Evolutionary conservation across 345 rosid genomes (phyloP).

Genomic region (Gossypium turneri): DNA sequence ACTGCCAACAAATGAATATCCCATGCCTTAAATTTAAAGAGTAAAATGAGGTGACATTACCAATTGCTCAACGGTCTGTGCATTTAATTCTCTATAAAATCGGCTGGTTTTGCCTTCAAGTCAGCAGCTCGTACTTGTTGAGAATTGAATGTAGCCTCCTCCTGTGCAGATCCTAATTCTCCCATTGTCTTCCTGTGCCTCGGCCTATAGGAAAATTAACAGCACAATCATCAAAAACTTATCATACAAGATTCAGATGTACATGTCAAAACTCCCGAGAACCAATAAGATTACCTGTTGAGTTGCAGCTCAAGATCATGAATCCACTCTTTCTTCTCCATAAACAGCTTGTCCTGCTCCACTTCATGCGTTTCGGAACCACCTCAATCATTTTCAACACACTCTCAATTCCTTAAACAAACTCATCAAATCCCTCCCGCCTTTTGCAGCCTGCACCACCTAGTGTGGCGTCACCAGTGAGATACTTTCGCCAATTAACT

Average conservation of each 20-base stretch:
- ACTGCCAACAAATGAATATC: background rate
- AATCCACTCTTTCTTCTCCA: constrained; percentile 79
- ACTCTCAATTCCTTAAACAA: constrained; percentile 80
- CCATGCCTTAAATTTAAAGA: background rate
- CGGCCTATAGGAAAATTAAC: constrained; percentile 50
- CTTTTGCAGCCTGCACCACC: constrained; percentile 83
- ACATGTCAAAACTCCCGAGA: background rate
- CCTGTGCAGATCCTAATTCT: constrained; percentile 53
- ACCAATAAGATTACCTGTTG: constrained; percentile 48
- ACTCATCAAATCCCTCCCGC: constrained; percentile 81
- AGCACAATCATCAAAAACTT: constrained; percentile 3
- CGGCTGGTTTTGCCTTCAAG: constrained; percentile 97
- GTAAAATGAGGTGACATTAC: constrained; percentile 30
- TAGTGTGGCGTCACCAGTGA: background rate
- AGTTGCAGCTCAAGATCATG: constrained; percentile 80
- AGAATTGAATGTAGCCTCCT: constrained; percentile 39
- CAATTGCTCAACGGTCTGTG: constrained; percentile 84
- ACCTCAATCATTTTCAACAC: constrained; percentile 80
- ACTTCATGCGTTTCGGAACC: constrained; percentile 27
- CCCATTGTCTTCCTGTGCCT: constrained; percentile 87
- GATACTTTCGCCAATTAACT: constrained; percentile 35
- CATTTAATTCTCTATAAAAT: constrained; percentile 71
- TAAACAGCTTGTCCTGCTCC: constrained; percentile 72
- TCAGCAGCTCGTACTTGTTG: constrained; percentile 75
- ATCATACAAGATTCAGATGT: background rate